Conservation (phyloP, 164 flowering plant species). For the Sextonia rubra region DNA sequence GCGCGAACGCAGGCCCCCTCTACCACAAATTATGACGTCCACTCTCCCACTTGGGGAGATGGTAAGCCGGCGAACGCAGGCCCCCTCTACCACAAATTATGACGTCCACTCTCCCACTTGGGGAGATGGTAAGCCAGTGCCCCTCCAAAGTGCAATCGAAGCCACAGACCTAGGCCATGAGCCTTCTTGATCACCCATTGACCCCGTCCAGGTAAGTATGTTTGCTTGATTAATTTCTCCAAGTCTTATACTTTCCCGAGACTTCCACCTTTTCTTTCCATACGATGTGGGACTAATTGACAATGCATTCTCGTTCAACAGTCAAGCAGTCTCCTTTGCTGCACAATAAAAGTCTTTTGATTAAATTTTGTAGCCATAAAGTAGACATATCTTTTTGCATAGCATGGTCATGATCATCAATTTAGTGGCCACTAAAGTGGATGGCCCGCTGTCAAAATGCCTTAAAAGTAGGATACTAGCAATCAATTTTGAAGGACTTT, state of each 20-base stretch:
- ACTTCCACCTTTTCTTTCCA: neutral
- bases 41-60: constrained; percentile 11
- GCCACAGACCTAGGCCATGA: constrained; percentile 1
- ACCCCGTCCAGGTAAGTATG: constrained; percentile 9
- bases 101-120: constrained; percentile 7
- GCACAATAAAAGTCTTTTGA: too few relatives aligned
- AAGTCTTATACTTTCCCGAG: neutral
- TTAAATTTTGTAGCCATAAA: too few relatives aligned
- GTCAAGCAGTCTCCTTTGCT: too few relatives aligned
- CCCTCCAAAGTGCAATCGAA: constrained; percentile 2
- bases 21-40: constrained; percentile 6
- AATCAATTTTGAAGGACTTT: too few relatives aligned
- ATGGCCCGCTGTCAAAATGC: too few relatives aligned
- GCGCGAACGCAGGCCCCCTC: constrained; percentile 5
- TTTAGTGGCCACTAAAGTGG: too few relatives aligned
- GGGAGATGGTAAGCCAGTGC: constrained; percentile 3
- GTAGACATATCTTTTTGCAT: too few relatives aligned
- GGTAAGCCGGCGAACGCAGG: constrained; percentile 1
- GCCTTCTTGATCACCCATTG: neutral
- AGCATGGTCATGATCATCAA: too few relatives aligned
- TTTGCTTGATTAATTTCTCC: too few relatives aligned
- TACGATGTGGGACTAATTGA: constrained; percentile 3
- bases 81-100: constrained; percentile 6
- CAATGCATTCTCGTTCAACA: too few relatives aligned
- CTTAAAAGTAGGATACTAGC: too few relatives aligned